phyloP scores from a whole-genome alignment of 331 rosid species.

The Rosa hybrid region DNA sequence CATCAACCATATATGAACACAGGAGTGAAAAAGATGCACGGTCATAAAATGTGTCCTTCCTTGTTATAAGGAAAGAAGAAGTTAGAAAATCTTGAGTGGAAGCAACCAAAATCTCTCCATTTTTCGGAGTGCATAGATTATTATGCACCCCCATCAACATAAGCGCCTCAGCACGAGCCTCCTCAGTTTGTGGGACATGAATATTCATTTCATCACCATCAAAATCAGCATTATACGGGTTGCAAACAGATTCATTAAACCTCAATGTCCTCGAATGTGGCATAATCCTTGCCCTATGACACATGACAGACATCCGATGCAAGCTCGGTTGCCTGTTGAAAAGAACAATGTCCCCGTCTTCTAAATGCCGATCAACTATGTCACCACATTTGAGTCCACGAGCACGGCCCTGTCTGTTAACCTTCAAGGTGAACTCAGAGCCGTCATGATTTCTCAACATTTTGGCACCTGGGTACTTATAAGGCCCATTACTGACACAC shows the following conservation, averaged over 20 bases:
- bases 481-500: constrained; percentile 83
- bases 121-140: constrained; percentile 95
- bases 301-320: constrained; percentile 98
- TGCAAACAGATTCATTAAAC: constrained; percentile 96
- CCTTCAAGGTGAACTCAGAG: constrained; percentile 10
- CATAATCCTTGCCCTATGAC: constrained; percentile 96
- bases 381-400: constrained; percentile 73
- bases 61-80: constrained; percentile 82
- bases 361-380: constrained; percentile 88
- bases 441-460: constrained; percentile 17
- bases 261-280: constrained; percentile 92
- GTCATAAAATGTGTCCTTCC: constrained; percentile 94
- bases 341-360: constrained; percentile 90
- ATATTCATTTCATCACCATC: constrained; percentile 98
- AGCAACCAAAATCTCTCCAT: constrained; percentile 96
- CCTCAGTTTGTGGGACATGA: constrained; percentile 98
- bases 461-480: constrained; percentile 94
- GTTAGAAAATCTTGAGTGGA: constrained; percentile 95
- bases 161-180: constrained; percentile 89
- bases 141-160: constrained; percentile 69
- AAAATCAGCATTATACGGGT: constrained; percentile 97
- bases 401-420: constrained; percentile 47
- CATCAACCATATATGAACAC: constrained; percentile 90
- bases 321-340: constrained; percentile 96
- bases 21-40: constrained; percentile 83